These are phyloP conservation scores for Pterocarpus santalinus DNA, from an alignment of 306 rosid genomes.

Conservation along the genomic window DNA sequence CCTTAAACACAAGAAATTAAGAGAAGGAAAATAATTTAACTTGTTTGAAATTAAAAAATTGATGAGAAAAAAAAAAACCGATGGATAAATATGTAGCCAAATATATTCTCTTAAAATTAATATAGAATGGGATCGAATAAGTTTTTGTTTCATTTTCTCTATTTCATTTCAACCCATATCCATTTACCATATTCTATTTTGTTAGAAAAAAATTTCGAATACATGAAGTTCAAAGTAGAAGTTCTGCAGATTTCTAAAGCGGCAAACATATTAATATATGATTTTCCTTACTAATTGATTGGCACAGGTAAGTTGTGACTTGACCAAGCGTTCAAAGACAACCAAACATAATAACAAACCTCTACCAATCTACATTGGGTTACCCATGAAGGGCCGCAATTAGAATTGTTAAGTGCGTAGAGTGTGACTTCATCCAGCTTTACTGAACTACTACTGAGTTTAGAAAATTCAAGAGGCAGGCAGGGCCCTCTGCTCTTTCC, in stretches of 20 bases:
- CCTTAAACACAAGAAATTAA: no score
- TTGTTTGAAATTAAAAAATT: no score
- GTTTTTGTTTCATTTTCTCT: no score
- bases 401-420: neutral
- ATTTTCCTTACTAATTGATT: neutral
- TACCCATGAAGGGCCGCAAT: neutral
- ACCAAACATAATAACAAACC: neutral
- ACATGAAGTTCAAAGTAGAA: neutral
- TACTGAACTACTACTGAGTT: neutral
- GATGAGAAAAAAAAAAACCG: no score
- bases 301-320: neutral
- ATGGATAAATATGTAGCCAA: no score
- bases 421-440: neutral
- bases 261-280: neutral
- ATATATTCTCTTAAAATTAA: no score
- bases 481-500: neutral
- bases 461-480: neutral
- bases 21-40: no score
- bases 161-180: neutral
- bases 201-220: neutral
- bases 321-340: neutral
- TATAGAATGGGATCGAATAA: no score
- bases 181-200: no score
- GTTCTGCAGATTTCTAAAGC: neutral
- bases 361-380: neutral